Percentiles rank a stretch among this genome's conserved stretches.
phyloP scores from a whole-genome alignment of 108 stramenopile genomes.

The Nannochloropsis gaditana region DNA sequence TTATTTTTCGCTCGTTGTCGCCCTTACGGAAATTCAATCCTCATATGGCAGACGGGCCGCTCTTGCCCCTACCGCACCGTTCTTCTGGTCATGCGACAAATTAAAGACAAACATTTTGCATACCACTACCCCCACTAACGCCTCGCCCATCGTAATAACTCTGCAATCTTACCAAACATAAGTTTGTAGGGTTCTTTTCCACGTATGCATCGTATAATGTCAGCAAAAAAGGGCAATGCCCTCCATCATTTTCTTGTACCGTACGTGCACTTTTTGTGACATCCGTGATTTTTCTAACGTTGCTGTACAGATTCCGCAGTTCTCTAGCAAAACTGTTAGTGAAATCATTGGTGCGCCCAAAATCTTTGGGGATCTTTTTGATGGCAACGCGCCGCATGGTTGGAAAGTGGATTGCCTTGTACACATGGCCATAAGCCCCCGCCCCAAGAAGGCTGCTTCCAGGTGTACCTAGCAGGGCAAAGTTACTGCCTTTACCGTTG shows the following conservation, averaged over 20 bases:
- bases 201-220: conserved; percentile 7
- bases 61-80: too few relatives aligned
- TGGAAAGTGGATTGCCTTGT: not conserved
- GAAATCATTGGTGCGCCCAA: not conserved
- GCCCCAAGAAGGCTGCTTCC: conserved; percentile 1
- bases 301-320: conserved; percentile 17
- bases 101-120: too few relatives aligned
- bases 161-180: not conserved
- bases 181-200: not conserved
- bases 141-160: too few relatives aligned
- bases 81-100: too few relatives aligned
- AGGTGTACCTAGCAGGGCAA: not conserved
- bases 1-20: too few relatives aligned
- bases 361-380: conserved; percentile 16
- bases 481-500: conserved; percentile 2
- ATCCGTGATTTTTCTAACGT: conserved; percentile 9
- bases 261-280: conserved; percentile 15
- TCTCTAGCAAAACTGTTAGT: not conserved
- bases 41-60: too few relatives aligned
- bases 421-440: not conserved
- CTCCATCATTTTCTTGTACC: not conserved
- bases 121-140: too few relatives aligned
- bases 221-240: not conserved
- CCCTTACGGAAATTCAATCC: too few relatives aligned
- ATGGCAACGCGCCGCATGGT: conserved; percentile 16